Evolutionary conservation across 306 rosid species (phyloP).

Genomic region (Lotus japonicus): DNA sequence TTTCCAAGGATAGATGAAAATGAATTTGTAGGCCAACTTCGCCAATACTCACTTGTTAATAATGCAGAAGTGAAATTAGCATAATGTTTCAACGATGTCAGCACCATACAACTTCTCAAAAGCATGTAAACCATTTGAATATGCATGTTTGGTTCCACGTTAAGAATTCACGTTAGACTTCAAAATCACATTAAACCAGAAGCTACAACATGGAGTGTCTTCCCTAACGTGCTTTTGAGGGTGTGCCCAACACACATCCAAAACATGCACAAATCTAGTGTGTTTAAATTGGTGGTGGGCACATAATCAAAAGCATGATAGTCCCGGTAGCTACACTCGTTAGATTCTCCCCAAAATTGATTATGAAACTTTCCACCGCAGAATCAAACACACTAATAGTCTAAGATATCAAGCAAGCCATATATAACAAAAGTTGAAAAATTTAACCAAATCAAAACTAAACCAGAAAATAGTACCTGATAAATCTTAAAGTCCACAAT

Average conservation of each 20-base stretch:
- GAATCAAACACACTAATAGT: not conserved
- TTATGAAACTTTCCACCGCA: too few relatives aligned
- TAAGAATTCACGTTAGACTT: too few relatives aligned
- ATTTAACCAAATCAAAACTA: not conserved
- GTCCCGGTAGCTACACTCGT: too few relatives aligned
- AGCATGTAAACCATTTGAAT: not conserved
- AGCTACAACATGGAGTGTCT: too few relatives aligned
- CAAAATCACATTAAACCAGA: too few relatives aligned
- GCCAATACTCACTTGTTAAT: not conserved
- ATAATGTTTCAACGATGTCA: not conserved
- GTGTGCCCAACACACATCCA: too few relatives aligned
- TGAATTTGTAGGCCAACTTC: not conserved
- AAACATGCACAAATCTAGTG: not conserved
- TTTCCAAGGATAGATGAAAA: not conserved
- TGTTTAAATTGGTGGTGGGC: too few relatives aligned
- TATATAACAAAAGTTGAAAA: not conserved
- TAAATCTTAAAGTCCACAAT: not conserved
- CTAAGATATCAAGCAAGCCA: not conserved
- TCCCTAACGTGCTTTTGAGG: too few relatives aligned
- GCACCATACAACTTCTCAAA: not conserved
- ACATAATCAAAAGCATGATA: too few relatives aligned
- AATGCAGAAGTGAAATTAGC: not conserved
- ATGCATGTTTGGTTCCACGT: too few relatives aligned
- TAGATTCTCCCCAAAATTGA: too few relatives aligned
- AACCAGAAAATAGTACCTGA: not conserved